phyloP scores from a whole-genome alignment of 257 asterid species.

The Penstemon davidsonii region DNA sequence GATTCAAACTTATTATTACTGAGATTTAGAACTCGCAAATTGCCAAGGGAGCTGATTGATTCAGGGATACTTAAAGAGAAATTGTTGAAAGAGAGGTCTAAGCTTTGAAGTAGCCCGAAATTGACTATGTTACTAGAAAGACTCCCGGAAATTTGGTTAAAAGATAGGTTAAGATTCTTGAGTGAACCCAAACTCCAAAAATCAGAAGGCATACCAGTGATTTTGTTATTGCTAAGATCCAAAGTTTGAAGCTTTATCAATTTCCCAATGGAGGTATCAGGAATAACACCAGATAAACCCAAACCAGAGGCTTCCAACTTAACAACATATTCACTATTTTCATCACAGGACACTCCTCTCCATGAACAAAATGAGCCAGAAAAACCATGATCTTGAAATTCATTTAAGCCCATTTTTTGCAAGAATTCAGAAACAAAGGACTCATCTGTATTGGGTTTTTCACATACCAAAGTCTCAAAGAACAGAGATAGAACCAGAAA shows the following conservation, averaged over 20 bases:
- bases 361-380: conserved; percentile 70
- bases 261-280: conserved; percentile 85
- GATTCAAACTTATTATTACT: conserved; percentile 61
- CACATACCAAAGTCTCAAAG: conserved; percentile 51
- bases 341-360: conserved; percentile 77
- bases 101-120: conserved; percentile 65
- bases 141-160: conserved; percentile 51
- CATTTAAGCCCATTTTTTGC: conserved; percentile 57
- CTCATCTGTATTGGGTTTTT: conserved; percentile 72
- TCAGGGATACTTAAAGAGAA: conserved; percentile 80
- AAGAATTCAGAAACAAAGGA: conserved; percentile 63
- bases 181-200: conserved; percentile 88
- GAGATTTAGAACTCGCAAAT: conserved; percentile 60
- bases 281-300: conserved; percentile 76
- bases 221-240: conserved; percentile 83
- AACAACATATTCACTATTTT: conserved; percentile 47
- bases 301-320: conserved; percentile 53
- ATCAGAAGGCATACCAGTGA: conserved; percentile 78
- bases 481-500: conserved; percentile 48
- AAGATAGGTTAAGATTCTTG: conserved; percentile 64
- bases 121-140: conserved; percentile 78
- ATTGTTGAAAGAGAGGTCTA: conserved; percentile 80
- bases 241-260: conserved; percentile 57
- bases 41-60: conserved; percentile 60
- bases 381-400: conserved; percentile 40